A percentile compares a stretch with the other conserved stretches of the same genome.
Conservation (phyloP, 495 filamentous ascomycete genomes). For the Niebla homalea region DNA sequence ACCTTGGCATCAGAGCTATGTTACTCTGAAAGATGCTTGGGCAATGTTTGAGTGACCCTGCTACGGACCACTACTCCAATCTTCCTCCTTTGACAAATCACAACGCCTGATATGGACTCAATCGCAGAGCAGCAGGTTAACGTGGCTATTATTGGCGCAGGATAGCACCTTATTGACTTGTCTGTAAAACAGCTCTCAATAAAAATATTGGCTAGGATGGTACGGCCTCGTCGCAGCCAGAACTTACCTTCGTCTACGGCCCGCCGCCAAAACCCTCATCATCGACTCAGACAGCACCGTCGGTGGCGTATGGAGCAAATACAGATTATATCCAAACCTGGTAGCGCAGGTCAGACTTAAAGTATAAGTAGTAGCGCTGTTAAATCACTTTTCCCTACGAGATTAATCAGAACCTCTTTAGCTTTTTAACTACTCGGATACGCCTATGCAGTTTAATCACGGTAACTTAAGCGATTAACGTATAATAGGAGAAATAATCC, state of each 20-base stretch:
- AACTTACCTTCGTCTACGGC: slow-evolving; percentile 17
- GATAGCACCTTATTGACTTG: not conserved
- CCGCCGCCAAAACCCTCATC: slow-evolving; percentile 10
- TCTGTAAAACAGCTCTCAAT: not conserved
- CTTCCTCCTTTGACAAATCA: no score
- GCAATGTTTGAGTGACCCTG: no score
- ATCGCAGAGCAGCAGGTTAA: not conserved
- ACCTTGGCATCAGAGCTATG: no score
- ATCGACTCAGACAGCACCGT: slow-evolving; percentile 14
- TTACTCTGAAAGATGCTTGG: no score
- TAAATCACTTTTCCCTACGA: no score
- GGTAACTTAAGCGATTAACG: not conserved
- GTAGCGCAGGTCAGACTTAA: slow-evolving; percentile 10
- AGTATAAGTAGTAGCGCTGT: no score
- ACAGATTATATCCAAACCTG: slow-evolving; percentile 10
- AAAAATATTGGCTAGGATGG: slow-evolving; percentile 4
- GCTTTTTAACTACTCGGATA: slow-evolving; percentile 19
- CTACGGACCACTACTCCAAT: no score
- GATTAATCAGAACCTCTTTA: no score
- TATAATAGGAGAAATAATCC: slow-evolving; percentile 11
- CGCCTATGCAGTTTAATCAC: slow-evolving; percentile 12
- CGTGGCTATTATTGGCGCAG: slow-evolving; percentile 10
- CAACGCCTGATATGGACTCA: no score
- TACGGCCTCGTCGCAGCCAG: slow-evolving; percentile 18
- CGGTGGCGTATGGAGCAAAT: slow-evolving; percentile 20